A percentile compares a stretch with the other conserved stretches of the same genome.
These are phyloP conservation scores for Aaosphaeria pasadenensis DNA, from an alignment of 2,329 filamentous ascomycete species.

Conservation along the genomic window DNA sequence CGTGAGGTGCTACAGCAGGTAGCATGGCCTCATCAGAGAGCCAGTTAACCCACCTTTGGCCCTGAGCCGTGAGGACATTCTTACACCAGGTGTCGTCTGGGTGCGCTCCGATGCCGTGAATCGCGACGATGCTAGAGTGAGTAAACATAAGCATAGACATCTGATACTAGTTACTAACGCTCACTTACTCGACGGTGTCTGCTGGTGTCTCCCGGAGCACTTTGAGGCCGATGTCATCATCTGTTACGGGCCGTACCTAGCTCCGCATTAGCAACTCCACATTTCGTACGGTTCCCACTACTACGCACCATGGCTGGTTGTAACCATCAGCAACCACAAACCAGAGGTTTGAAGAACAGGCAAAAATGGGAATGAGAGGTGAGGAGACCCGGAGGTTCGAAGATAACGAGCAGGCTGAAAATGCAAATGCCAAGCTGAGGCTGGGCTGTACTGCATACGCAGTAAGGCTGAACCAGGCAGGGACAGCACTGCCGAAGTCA, in stretches of 20 bases:
- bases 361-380: too few species aligned
- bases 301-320: too few species aligned
- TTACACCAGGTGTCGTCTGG: constrained; percentile 27
- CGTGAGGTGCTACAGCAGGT: constrained; percentile 15
- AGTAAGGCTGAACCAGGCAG: too few species aligned
- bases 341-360: too few species aligned
- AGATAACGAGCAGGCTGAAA: too few species aligned
- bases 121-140: constrained; percentile 19
- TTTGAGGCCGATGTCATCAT: constrained; percentile 17
- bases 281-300: too few species aligned
- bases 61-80: constrained; percentile 17
- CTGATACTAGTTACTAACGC: not conserved
- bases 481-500: too few species aligned
- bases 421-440: too few species aligned
- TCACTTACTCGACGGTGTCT: constrained; percentile 14
- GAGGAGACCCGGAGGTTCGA: too few species aligned
- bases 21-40: constrained; percentile 19
- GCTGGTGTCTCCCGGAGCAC: constrained; percentile 17
- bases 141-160: constrained; percentile 1
- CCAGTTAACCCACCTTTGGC: constrained; percentile 20
- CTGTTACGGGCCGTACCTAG: constrained; percentile 13
- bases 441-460: too few species aligned
- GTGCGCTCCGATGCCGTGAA: constrained; percentile 26
- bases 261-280: not conserved
- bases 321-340: too few species aligned